Percentiles rank a stretch among this genome's conserved stretches.
These are phyloP conservation scores for Paraphaeosphaeria sporulosa DNA, from an alignment of 2,329 filamentous ascomycete genomes.

Conservation along the genomic window DNA sequence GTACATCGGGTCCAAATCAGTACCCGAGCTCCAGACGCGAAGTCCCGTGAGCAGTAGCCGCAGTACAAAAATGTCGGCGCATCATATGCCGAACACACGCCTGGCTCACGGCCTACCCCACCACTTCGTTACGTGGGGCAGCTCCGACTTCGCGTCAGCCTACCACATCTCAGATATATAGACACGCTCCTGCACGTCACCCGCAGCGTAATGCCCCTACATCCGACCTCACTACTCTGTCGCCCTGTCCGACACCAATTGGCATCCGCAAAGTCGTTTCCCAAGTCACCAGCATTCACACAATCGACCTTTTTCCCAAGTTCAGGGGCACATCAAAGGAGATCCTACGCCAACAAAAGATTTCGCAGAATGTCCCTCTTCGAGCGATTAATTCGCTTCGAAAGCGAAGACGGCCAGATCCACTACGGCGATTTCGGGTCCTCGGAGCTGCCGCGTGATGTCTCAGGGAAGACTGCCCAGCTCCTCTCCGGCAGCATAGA, in stretches of 20 bases:
- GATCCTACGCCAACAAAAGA: background rate
- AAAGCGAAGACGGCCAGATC: constrained; percentile 36
- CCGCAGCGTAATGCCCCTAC: background rate
- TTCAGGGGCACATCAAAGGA: background rate
- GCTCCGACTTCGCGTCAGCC: constrained; percentile 2
- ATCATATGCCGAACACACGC: constrained; percentile 9
- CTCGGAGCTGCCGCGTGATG: constrained; percentile 38
- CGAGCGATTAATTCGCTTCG: constrained; percentile 45
- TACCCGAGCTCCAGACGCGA: constrained; percentile 1
- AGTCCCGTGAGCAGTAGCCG: constrained; percentile 13
- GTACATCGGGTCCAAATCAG: constrained; percentile 10
- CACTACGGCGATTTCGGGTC: constrained; percentile 43
- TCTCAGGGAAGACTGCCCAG: constrained; percentile 40
- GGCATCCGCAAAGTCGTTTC: background rate
- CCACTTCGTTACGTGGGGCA: constrained; percentile 12
- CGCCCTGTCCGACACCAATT: background rate
- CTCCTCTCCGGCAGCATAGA: constrained; percentile 39
- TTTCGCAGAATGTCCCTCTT: constrained; percentile 32
- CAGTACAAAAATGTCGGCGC: background rate
- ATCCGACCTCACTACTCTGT: background rate
- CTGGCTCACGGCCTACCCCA: constrained; percentile 7
- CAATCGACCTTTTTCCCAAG: background rate
- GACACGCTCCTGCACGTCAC: background rate
- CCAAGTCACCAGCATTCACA: background rate
- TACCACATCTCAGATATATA: constrained; percentile 1